These are phyloP conservation scores for Trichosporon faecale DNA, from an alignment of 1,284 basidiomycete species.

Conservation along the genomic window DNA sequence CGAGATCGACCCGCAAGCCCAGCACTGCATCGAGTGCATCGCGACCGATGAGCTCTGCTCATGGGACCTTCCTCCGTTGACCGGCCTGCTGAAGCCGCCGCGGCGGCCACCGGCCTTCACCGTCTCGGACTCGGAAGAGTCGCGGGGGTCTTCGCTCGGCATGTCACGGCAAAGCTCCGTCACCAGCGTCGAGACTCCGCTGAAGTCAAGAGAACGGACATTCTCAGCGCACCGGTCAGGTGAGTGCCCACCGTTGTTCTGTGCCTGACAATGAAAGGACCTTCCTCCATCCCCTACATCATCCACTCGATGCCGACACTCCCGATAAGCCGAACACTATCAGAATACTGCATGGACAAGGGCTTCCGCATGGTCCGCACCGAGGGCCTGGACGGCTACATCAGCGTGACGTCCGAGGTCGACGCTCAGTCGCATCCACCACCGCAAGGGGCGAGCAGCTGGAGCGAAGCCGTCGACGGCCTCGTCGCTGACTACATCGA, in stretches of 20 bases:
- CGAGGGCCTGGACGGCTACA: constrained; percentile 27
- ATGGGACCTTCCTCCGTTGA: constrained; percentile 1
- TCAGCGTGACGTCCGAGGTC: constrained; percentile 18
- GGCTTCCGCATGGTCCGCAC: constrained; percentile 18
- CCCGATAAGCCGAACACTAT: constrained; percentile 24
- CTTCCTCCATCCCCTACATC: constrained; percentile 31
- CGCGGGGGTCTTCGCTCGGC: constrained; percentile 8
- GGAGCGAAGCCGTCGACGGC: constrained; percentile 30
- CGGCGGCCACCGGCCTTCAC: not conserved
- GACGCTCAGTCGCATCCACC: constrained; percentile 5
- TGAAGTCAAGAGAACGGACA: not conserved
- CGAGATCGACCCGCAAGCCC: constrained; percentile 23
- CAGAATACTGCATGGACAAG: constrained; percentile 17
- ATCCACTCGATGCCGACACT: constrained; percentile 35
- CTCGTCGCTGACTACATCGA: constrained; percentile 30
- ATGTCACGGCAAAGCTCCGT: constrained; percentile 13
- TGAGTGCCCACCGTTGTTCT: constrained; percentile 9
- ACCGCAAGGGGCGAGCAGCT: constrained; percentile 19
- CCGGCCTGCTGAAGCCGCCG: not conserved
- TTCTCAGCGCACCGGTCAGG: constrained; percentile 22
- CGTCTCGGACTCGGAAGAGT: not conserved
- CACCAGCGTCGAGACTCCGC: not conserved
- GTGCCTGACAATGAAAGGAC: constrained; percentile 21
- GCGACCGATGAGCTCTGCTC: constrained; percentile 4
- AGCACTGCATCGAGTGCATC: constrained; percentile 27